phyloP scores from a whole-genome alignment of 805 yeast species.

The Barnettozyma californica region DNA sequence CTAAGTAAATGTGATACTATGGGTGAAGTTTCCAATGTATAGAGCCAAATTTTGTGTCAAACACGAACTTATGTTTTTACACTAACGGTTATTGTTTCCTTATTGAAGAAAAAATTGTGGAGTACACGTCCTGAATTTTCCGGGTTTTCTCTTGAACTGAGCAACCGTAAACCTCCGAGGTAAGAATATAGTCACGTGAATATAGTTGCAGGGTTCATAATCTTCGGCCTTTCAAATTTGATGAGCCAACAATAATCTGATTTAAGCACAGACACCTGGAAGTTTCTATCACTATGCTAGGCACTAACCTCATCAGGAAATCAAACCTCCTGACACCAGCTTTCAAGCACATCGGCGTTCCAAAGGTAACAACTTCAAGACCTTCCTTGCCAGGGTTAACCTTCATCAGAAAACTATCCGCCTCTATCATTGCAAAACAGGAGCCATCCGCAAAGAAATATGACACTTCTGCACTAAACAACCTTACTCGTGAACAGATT shows the following conservation, averaged over 20 bases:
- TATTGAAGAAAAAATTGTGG: neutral
- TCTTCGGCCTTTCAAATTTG: neutral
- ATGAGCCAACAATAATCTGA: neutral
- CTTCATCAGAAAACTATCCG: slow-evolving; percentile 6
- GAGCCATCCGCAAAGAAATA: slow-evolving; percentile 1
- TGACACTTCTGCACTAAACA: slow-evolving; percentile 13
- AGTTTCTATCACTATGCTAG: slow-evolving; percentile 2
- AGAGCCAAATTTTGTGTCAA: neutral
- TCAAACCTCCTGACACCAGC: neutral
- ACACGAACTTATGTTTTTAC: neutral
- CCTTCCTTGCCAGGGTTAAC: neutral
- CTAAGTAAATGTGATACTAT: neutral
- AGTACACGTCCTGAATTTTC: neutral
- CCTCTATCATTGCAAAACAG: slow-evolving; percentile 1
- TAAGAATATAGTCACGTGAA: neutral
- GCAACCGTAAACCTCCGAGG: neutral
- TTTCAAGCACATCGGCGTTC: neutral
- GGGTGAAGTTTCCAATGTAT: neutral
- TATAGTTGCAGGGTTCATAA: neutral
- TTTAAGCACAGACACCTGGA: no score
- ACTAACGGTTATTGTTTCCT: neutral
- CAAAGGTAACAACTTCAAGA: neutral
- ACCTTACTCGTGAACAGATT: slow-evolving; percentile 23
- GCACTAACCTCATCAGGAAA: neutral
- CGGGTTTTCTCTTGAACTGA: neutral